Evolutionary conservation across 129 eudicot genomes (phyloP).

Genomic region (Deinandra increscens): DNA sequence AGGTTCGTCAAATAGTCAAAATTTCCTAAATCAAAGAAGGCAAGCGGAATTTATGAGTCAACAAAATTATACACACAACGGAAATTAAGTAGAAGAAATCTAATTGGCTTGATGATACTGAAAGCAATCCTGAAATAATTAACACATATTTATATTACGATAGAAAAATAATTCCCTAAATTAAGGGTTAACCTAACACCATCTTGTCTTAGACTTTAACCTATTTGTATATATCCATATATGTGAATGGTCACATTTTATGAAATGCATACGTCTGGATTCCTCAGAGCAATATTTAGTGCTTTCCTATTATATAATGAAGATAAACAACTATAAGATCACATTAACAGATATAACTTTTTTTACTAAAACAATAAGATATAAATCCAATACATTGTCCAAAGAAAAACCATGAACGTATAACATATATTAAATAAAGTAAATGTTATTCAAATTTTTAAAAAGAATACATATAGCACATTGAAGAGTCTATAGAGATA

Average conservation of each 20-base stretch:
- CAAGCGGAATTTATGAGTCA: too few species aligned
- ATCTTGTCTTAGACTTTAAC: constrained; percentile 85
- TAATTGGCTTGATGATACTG: constrained; percentile 98
- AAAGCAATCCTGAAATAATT: constrained; percentile 85
- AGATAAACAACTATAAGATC: neutral
- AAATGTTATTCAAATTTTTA: neutral
- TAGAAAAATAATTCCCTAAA: neutral
- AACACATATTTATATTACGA: neutral
- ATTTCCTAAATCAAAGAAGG: too few species aligned
- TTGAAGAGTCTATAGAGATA: neutral
- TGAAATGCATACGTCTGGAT: constrained; percentile 94
- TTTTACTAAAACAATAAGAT: neutral
- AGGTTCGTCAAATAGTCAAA: too few species aligned
- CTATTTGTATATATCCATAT: constrained; percentile 95
- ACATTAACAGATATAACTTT: neutral
- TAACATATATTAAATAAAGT: neutral
- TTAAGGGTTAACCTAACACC: constrained; percentile 77
- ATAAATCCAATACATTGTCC: neutral
- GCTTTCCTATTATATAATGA: constrained; percentile 35
- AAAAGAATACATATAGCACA: neutral
- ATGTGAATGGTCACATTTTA: constrained; percentile 93
- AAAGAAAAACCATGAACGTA: neutral
- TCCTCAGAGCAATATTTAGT: constrained; percentile 68
- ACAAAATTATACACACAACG: too few species aligned
- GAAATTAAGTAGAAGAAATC: too few species aligned